These are phyloP conservation scores for Dryadomyces quercivorus DNA, from an alignment of 2,329 filamentous ascomycete species.

Conservation along the genomic window DNA sequence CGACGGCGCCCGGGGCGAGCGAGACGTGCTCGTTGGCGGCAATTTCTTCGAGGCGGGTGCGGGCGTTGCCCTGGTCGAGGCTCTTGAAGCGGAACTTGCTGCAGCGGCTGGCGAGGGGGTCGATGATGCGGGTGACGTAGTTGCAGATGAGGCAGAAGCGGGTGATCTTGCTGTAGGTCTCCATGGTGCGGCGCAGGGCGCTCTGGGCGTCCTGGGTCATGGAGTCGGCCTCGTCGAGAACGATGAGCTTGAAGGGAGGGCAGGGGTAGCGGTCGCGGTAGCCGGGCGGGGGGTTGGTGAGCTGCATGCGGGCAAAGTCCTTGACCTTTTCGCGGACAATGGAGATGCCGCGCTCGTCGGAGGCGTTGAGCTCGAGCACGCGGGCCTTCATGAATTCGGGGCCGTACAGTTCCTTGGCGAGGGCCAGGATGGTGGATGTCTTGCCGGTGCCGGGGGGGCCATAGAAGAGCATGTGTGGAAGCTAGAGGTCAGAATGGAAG, in stretches of 20 bases:
- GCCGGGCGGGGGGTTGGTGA: constrained; percentile 65
- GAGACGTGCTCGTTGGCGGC: constrained; percentile 64
- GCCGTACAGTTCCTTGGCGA: constrained; percentile 94
- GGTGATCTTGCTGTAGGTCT: constrained; percentile 93
- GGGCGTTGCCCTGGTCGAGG: constrained; percentile 75
- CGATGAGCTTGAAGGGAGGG: constrained; percentile 97
- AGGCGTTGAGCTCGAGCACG: constrained; percentile 98
- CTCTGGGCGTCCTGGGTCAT: constrained; percentile 99
- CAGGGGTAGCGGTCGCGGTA: constrained; percentile 70
- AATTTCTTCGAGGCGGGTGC: constrained; percentile 68
- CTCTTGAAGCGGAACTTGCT: constrained; percentile 98
- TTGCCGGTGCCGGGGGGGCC: constrained; percentile 96
- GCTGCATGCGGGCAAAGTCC: constrained; percentile 90
- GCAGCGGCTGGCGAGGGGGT: constrained; percentile 84
- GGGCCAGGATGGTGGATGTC: constrained; percentile 91
- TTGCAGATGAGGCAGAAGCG: constrained; percentile 97
- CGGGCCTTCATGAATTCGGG: constrained; percentile 85
- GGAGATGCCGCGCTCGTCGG: constrained; percentile 92
- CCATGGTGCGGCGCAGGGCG: constrained; percentile 89
- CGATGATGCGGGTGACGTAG: constrained; percentile 96
- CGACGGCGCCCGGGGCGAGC: constrained; percentile 67
- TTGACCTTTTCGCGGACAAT: constrained; percentile 98
- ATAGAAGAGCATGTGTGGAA: constrained; percentile 99
- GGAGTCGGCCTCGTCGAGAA: constrained; percentile 94
- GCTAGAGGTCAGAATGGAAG: constrained; percentile 28